These are phyloP conservation scores for Penicillium coffeae DNA, from an alignment of 495 filamentous ascomycete genomes.

Conservation along the genomic window DNA sequence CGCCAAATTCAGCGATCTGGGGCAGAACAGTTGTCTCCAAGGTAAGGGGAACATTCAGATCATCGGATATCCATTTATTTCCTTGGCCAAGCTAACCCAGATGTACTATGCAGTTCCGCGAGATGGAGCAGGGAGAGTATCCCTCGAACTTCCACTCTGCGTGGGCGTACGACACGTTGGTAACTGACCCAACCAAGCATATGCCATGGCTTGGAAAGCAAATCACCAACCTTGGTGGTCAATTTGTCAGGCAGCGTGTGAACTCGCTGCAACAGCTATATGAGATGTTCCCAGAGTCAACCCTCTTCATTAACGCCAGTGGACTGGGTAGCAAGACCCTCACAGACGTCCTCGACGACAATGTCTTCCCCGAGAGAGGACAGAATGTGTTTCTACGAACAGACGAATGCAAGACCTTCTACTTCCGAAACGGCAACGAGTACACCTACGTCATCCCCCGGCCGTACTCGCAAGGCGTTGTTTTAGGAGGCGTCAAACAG, in stretches of 20 bases:
- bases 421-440: slow-evolving; percentile 43
- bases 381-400: slow-evolving; percentile 42
- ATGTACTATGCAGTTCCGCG: slow-evolving; percentile 32
- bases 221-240: slow-evolving; percentile 31
- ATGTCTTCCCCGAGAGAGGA: slow-evolving; percentile 40
- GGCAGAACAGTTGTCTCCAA: slow-evolving; percentile 37
- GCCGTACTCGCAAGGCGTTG: slow-evolving; percentile 37
- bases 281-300: slow-evolving; percentile 35
- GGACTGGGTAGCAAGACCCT: slow-evolving; percentile 36
- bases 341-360: slow-evolving; percentile 35
- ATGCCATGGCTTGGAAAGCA: slow-evolving; percentile 37
- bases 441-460: slow-evolving; percentile 52
- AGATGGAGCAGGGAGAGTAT: slow-evolving; percentile 31
- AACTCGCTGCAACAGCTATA: slow-evolving; percentile 37
- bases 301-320: slow-evolving; percentile 44
- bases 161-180: slow-evolving; percentile 40
- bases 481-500: slow-evolving; percentile 47
- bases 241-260: slow-evolving; percentile 37
- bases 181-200: slow-evolving; percentile 40
- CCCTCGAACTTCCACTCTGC: slow-evolving; percentile 34
- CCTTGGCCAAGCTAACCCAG: neutral
- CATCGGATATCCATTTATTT: neutral
- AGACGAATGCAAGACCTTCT: slow-evolving; percentile 28
- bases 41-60: slow-evolving; percentile 15
- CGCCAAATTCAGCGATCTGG: slow-evolving; percentile 35